Conservation (phyloP, 1,139 yeast species). For the Maudiozyma humilis region DNA sequence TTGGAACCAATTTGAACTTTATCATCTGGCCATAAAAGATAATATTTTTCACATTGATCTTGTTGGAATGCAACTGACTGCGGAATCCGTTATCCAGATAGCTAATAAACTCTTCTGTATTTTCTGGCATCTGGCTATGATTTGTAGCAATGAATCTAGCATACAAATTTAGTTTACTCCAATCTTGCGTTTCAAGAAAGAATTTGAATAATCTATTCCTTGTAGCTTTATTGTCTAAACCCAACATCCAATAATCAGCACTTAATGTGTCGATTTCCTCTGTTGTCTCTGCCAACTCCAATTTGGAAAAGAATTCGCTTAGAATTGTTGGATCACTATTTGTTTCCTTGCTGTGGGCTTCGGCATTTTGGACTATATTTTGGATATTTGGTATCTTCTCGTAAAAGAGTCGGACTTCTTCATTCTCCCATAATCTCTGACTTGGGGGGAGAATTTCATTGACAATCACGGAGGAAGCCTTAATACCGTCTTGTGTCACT, state of each 20-base stretch:
- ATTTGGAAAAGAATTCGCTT: conserved; percentile 36
- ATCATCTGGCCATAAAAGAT: conserved; percentile 66
- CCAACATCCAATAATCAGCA: conserved; percentile 42
- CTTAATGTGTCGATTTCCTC: conserved; percentile 53
- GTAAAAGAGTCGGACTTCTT: conserved; percentile 57
- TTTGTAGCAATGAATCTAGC: conserved; percentile 64
- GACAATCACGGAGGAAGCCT: conserved; percentile 20
- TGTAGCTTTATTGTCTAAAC: conserved; percentile 67
- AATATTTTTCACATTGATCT: conserved; percentile 49
- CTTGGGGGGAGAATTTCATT: conserved; percentile 17
- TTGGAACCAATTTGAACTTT: conserved; percentile 70
- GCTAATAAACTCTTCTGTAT: conserved; percentile 49
- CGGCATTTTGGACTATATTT: conserved; percentile 12
- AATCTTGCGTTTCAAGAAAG: conserved; percentile 41
- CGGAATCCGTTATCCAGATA: conserved; percentile 55
- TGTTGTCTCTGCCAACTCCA: conserved; percentile 41
- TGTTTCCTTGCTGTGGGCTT: conserved; percentile 4
- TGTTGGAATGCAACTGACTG: conserved; percentile 47
- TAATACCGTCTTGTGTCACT: conserved; percentile 17
- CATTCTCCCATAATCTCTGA: conserved; percentile 55
- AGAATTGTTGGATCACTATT: conserved; percentile 40
- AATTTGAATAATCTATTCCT: conserved; percentile 51
- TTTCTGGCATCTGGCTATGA: conserved; percentile 40
- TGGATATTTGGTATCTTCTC: conserved; percentile 37
- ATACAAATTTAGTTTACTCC: conserved; percentile 40